Conservation (phyloP, 2,329 filamentous ascomycete species). For the Rutstroemia sydowiana region DNA sequence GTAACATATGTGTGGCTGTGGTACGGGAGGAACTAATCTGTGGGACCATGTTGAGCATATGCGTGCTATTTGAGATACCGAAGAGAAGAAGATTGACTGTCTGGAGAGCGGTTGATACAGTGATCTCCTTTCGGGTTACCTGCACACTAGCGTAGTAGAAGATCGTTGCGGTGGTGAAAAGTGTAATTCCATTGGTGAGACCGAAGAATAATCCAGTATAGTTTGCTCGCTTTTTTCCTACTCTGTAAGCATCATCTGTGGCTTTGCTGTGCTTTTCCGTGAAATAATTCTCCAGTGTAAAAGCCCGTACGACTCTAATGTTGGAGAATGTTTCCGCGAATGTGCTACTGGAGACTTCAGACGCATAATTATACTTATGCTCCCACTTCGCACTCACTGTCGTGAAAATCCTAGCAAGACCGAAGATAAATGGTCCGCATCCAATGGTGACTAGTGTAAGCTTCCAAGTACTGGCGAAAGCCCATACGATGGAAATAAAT, state of each 20-base stretch:
- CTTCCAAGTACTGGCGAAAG: slow-evolving; percentile 68
- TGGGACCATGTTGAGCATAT: slow-evolving; percentile 67
- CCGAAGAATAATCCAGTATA: slow-evolving; percentile 69
- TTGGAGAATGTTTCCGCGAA: slow-evolving; percentile 71
- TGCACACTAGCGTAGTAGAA: slow-evolving; percentile 76
- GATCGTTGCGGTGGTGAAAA: slow-evolving; percentile 68
- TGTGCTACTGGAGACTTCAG: slow-evolving; percentile 51
- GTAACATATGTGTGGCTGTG: slow-evolving; percentile 65
- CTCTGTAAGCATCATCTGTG: slow-evolving; percentile 42
- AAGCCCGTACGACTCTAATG: slow-evolving; percentile 68
- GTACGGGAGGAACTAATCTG: slow-evolving; percentile 70
- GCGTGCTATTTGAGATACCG: slow-evolving; percentile 64
- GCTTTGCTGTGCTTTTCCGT: slow-evolving; percentile 50
- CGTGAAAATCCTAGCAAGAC: slow-evolving; percentile 58
- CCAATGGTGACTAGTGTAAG: slow-evolving; percentile 70
- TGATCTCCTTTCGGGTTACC: slow-evolving; percentile 42
- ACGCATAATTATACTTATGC: slow-evolving; percentile 53
- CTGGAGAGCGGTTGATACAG: slow-evolving; percentile 55
- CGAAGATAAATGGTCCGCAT: slow-evolving; percentile 59
- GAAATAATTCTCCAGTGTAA: slow-evolving; percentile 70
- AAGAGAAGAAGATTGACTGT: slow-evolving; percentile 82
- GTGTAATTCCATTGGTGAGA: slow-evolving; percentile 63
- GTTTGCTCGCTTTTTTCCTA: slow-evolving; percentile 59
- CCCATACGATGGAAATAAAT: slow-evolving; percentile 64
- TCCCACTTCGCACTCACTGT: slow-evolving; percentile 67